A percentile compares a stretch with the other conserved stretches of the same genome.
Conservation (phyloP, 306 rosid genomes). For the Senna tora region DNA sequence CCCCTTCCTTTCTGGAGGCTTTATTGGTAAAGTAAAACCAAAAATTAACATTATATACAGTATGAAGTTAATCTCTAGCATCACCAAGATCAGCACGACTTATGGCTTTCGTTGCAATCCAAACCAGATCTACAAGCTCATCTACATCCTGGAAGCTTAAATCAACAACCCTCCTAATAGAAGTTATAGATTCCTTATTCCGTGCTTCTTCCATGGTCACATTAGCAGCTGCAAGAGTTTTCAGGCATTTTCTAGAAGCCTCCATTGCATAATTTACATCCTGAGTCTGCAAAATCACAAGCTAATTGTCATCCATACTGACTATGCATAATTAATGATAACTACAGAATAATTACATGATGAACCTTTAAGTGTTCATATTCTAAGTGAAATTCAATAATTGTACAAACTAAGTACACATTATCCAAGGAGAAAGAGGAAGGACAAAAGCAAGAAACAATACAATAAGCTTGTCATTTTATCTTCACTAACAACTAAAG, state of each 20-base stretch:
- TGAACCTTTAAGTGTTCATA: slow-evolving; percentile 12
- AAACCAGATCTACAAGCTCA: slow-evolving; percentile 68
- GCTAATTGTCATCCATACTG: slow-evolving; percentile 28
- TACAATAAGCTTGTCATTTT: slow-evolving; percentile 15
- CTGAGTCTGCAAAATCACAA: slow-evolving; percentile 60
- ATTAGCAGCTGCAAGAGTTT: slow-evolving; percentile 55
- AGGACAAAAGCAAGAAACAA: background rate
- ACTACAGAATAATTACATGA: slow-evolving; percentile 7
- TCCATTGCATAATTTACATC: slow-evolving; percentile 70
- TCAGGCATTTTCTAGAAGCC: slow-evolving; percentile 70
- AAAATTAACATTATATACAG: slow-evolving; percentile 58
- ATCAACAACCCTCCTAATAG: slow-evolving; percentile 65
- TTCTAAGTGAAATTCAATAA: slow-evolving; percentile 16
- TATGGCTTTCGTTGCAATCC: slow-evolving; percentile 61
- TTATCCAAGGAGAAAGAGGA: slow-evolving; percentile 26
- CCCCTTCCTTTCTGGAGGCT: slow-evolving; percentile 50
- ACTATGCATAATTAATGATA: slow-evolving; percentile 19
- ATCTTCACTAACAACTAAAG: slow-evolving; percentile 1
- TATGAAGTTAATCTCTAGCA: slow-evolving; percentile 65
- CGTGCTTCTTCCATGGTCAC: slow-evolving; percentile 55
- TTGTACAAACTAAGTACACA: slow-evolving; percentile 29
- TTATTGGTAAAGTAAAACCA: slow-evolving; percentile 39
- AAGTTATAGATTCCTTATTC: slow-evolving; percentile 54
- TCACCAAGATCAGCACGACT: slow-evolving; percentile 62
- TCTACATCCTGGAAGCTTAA: slow-evolving; percentile 84